Evolutionary conservation across 306 rosid species (phyloP), one percentile per base, ranked within the genome.

Genomic region (Betula pendula): DNA sequence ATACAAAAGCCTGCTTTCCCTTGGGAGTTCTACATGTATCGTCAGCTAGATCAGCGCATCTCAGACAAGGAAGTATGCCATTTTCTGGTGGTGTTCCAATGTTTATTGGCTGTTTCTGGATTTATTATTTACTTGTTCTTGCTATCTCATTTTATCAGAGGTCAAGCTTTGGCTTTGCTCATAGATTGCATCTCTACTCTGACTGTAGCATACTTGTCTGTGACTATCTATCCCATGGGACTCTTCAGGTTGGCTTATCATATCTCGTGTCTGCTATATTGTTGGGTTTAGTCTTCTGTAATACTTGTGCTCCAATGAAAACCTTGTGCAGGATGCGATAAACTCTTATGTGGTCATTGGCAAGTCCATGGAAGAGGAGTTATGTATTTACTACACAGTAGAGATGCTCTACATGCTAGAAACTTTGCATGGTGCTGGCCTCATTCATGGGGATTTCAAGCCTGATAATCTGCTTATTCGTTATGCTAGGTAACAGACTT

Each of bases 361-460:
- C 35, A 90, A 95, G 89, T 81, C 87, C 75, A 90, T 95, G 98
- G 98, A 92, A 86, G 97, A 95, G 86, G 91, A 83, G 55, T 69
- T 92, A 53, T 89, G 97, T 77, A 90, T 95, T 69, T 92, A 92
- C 75, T 92, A 92, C 88, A 90, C 97, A 17, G 85, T 75, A 77
- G 97, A 95, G 85, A 92, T 92, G 98, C 89, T 95, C 77, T 82
- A 84, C 82, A 90, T 90, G 96, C 84, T 90, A 25, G 97, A 95
- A 80, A 79, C 84, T 79, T 74, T 95, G 85, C 97, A 90, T 77
- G 87, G 80, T 59, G 90, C 78, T 80, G 93, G 91, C 82, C 85
- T 95, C 83, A 86, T 95, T 84, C 98, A 92, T 85, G 93, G 98
- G 40, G 98, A 95, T 90, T 92, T 95, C 87, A 95, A 95, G 89